Evolutionary conservation across 2,329 filamentous ascomycete genomes (phyloP), one percentile per base, ranked within the genome.

Genomic region (Helotiales sp.): DNA sequence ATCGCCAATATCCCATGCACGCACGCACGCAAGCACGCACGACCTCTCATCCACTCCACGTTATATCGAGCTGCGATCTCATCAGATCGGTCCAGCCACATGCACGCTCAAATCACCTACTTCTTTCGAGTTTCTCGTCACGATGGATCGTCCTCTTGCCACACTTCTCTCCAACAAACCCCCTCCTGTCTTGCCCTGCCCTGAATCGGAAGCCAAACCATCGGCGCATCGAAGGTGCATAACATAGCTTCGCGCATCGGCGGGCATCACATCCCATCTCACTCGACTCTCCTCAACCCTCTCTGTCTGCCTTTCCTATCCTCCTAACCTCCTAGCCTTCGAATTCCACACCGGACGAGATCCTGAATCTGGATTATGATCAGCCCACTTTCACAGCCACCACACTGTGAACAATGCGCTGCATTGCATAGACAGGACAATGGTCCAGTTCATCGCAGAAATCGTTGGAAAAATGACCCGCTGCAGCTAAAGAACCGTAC

Each of bases 21-120:
- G 50, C 50, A 63, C 61, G 61, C 61, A 17, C 61, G 61, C 61
- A 63, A 24, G 50, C 50, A 63, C 61, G 61, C 61, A 17, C 61
- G 50, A 57, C 40, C 40, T 45, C 28, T 63, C 22, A 10, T 43
- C 17, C n/a, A 61, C 24, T 63, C 61, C 37, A 63, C 52, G 32
- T 57, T 57, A 32, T 37, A 37, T 57, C 30, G 52, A 57, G 22
- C 61, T 57, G 61, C 50, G 49, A 63, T 57, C 50, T 55, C 61
- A 50, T 47, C 50, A 34, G 37, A 63, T 54, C 61, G 30, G 32
- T n/a, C 50, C 50, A 47, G 22, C 47, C 8, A 55, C 24, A 57
- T 55, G 61, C 20, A 57, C 61, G 61, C 50, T 54, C 61, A n/a
- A 34, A 49, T 50, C 50, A 34, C 50, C 49, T 47, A 50, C 37